phyloP scores from a whole-genome alignment of 106 monocot species.

The Dendrobium chrysotoxum region DNA sequence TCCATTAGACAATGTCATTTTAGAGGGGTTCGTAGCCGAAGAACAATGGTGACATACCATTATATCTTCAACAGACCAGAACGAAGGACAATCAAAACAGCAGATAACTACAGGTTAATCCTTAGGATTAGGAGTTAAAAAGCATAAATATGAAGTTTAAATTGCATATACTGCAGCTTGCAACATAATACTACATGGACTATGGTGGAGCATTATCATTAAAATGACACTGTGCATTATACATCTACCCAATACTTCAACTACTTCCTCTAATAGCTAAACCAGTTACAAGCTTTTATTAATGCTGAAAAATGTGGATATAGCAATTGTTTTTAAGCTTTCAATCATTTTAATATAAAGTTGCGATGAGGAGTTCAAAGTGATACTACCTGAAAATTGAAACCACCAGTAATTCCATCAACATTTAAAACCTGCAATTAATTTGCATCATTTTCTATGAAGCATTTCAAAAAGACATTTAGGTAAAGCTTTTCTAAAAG shows the following conservation, averaged over 20 bases:
- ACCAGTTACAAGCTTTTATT: background rate
- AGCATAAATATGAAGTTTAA: background rate
- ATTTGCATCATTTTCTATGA: background rate
- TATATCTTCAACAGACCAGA: too few species aligned
- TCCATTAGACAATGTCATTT: too few species aligned
- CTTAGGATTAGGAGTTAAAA: background rate
- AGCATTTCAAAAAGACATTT: background rate
- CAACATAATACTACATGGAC: background rate
- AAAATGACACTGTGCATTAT: background rate
- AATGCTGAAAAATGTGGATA: background rate
- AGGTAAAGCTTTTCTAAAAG: background rate
- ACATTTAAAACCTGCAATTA: conserved; percentile 70
- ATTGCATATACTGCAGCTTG: background rate
- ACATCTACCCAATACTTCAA: background rate
- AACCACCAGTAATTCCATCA: conserved; percentile 95
- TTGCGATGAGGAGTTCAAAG: background rate
- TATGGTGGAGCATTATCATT: background rate
- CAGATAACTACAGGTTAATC: too few species aligned
- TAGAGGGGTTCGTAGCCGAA: too few species aligned
- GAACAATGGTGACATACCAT: too few species aligned
- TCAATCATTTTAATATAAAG: background rate
- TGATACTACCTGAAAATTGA: conserved; percentile 83
- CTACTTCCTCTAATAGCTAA: background rate
- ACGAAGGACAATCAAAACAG: too few species aligned
- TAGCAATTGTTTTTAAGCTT: background rate